Base-by-base conservation (phyloP, 345 rosid species). In the Cochlearia excelsa region DNA sequence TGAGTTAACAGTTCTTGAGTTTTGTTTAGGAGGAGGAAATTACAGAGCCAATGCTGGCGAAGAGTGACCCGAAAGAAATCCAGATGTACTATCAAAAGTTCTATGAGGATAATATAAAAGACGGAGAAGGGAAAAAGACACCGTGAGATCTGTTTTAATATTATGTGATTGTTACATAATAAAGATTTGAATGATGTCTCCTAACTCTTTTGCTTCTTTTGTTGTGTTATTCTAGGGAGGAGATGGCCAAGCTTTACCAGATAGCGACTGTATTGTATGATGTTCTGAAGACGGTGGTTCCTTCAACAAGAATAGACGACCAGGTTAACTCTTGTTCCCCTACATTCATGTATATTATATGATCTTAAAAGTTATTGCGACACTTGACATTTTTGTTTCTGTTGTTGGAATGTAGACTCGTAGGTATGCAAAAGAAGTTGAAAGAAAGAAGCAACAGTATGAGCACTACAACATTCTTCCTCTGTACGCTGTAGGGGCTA, bases 381-480 rank as follows among this genome's bases (percentile, higher is more conserved):
- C 40, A 38, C 30, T 63, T 63, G 65, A 70, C 49, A 30, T 30
- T 61, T 33, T 9, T 52, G 50, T 57, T 16, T 16, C 23, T 73
- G 51, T 57, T 46, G 30, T 57, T 67, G 65, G 59, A 30, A 30
- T 71, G 44, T 73, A 93, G 99, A 81, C 84, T 2, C 63, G 7
- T 31, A 74, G 30, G 66, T 87, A 77, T 72, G 96, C 90, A 5
- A 28, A 26, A 39, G 81, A 93, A 65, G 95, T 93, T 74, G 78
- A 77, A 78, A 79, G 63, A 74, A 81, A 77, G 51, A 80, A 57
- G 73, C 84, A 59, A 58, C 88, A 68, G 33, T 78, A 74, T n/a
- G 78, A 69, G 58, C 88, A 51, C 69, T 87, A 82, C 67, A 93
- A 93, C 80, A 93, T 93, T 78, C 86, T 93, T 54, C 97, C 99